These are phyloP conservation scores for Gossypium gossypioides DNA, from an alignment of 441 rosid genomes.

Conservation along the genomic window DNA sequence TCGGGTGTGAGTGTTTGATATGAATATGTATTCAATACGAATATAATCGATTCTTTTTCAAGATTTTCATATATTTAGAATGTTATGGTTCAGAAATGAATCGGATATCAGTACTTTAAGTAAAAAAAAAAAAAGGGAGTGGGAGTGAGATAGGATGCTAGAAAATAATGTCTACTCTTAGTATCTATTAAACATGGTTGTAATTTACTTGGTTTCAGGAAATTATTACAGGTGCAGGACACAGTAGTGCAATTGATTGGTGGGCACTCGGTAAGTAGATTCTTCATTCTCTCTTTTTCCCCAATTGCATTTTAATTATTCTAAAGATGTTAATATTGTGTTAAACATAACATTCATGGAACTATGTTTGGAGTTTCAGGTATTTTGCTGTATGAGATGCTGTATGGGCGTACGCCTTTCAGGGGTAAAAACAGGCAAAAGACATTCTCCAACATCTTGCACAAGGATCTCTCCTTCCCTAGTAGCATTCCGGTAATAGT, in stretches of 20 bases:
- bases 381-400: slow-evolving; percentile 86
- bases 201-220: slow-evolving; percentile 46
- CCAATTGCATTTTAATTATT: background rate
- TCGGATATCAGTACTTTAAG: no score
- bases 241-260: slow-evolving; percentile 88
- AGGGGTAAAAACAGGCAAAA: slow-evolving; percentile 95
- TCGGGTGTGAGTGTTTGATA: no score
- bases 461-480: slow-evolving; percentile 91
- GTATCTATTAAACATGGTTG: slow-evolving; percentile 7
- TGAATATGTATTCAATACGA: no score
- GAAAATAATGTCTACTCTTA: background rate
- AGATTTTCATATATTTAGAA: no score
- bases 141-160: background rate
- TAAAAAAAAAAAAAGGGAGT: background rate
- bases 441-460: slow-evolving; percentile 88
- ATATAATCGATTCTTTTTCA: no score
- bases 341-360: background rate
- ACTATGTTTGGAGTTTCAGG: slow-evolving; percentile 32
- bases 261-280: slow-evolving; percentile 78
- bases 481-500: slow-evolving; percentile 78
- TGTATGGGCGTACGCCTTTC: slow-evolving; percentile 92
- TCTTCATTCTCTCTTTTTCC: background rate
- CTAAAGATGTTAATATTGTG: background rate
- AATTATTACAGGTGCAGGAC: slow-evolving; percentile 82
- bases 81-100: no score